Base-by-base conservation (phyloP, 192 early-diverging fungal species). In the Phycomyces nitens region DNA sequence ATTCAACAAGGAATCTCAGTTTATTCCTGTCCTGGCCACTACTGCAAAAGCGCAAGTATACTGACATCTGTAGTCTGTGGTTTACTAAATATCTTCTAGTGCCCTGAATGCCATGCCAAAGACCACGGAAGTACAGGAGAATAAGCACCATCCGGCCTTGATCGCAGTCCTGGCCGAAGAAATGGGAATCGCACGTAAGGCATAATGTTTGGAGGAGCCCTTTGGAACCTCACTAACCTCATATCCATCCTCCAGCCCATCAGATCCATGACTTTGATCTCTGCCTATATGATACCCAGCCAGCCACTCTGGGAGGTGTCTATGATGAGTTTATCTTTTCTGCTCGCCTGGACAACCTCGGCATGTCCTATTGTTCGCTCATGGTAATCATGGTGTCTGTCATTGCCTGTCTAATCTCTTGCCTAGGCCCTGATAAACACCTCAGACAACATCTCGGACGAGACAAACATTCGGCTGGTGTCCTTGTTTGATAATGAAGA, bases 401-500 rank as follows among this genome's bases (percentile, higher is more conserved):
- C 26, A 40, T 34, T 22, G 12, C 18, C 10, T 20, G 29, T 59
- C 11, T 15, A 59, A 21, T 59, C 21, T 38, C 1, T 49, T n/a
- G 18, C 12, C 15, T 59, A 70, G 69, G 44, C 62, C 12, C 44
- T 70, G 14, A 73, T 91, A 58, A 77, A 87, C 62, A 79, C 83
- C 27, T 82, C 77, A 53, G 70, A 77, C 15, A 68, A 73, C 24
- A 41, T 92, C 41, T 76, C 69, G 16, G 69, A 82, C 38, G 92
- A 94, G 57, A 62, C 84, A 42, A 82, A 88, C 53, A 86, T 97
- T 70, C 88, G 96, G 47, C 76, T 99, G 38, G 80, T 96, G 40
- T 80, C 89, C 12, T 81, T 98, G 44, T 99, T 99, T 70, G 97
- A 99, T 74, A 98, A 99, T 79, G 97, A 99, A 75, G 97, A 99